Conservation (phyloP, 305 asterid genomes). For the Petunia hybrid region DNA sequence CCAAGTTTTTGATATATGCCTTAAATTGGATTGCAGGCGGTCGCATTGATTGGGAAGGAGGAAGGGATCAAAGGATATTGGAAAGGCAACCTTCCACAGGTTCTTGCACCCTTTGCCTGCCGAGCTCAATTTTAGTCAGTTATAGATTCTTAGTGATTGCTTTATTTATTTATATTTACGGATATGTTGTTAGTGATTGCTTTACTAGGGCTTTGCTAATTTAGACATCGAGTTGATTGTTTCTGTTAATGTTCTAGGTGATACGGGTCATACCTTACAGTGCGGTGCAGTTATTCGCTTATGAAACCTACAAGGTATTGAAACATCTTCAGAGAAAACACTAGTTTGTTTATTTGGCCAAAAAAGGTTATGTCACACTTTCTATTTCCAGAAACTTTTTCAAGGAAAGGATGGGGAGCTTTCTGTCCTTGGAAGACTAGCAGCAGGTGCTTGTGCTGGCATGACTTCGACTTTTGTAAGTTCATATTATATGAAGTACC, state of each 20-base stretch:
- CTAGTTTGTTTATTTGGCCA: slow-evolving; percentile 12
- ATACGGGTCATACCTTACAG: slow-evolving; percentile 90
- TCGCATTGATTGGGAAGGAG: slow-evolving; percentile 73
- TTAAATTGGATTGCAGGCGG: slow-evolving; percentile 57
- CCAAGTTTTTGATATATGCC: slow-evolving; percentile 5
- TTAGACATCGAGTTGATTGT: slow-evolving; percentile 20
- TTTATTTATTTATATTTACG: background rate
- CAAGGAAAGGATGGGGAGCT: slow-evolving; percentile 79
- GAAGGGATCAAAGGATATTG: slow-evolving; percentile 95
- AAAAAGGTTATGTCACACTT: slow-evolving; percentile 23
- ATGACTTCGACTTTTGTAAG: slow-evolving; percentile 99
- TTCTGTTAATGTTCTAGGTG: slow-evolving; percentile 56
- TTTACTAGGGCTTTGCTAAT: background rate
- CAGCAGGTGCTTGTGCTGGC: slow-evolving; percentile 99
- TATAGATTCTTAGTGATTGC: slow-evolving; percentile 18
- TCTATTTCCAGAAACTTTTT: slow-evolving; percentile 64
- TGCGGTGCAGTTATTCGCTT: slow-evolving; percentile 89
- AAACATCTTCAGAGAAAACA: slow-evolving; percentile 27
- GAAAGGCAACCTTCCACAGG: slow-evolving; percentile 99
- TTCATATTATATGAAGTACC: slow-evolving; percentile 29
- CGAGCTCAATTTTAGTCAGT: background rate
- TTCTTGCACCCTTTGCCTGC: slow-evolving; percentile 34
- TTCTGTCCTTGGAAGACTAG: slow-evolving; percentile 88
- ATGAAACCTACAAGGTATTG: slow-evolving; percentile 89
- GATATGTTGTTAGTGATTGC: background rate